Evolutionary conservation across 1,139 yeast species (phyloP).

Genomic region (Tardiomyces digboiensis): DNA sequence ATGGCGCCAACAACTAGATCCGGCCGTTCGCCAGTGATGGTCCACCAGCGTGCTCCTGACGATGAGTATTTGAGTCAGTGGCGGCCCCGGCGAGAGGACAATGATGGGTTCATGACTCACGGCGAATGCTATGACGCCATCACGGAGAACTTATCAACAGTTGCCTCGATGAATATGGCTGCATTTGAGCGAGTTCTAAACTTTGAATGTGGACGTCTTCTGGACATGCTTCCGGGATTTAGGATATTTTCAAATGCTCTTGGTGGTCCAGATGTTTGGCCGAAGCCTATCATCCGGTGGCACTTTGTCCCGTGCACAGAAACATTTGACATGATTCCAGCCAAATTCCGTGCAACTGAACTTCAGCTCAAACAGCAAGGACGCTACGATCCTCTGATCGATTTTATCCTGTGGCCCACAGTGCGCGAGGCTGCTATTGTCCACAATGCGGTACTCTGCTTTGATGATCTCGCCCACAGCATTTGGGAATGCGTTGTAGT

Average conservation of each 20-base stretch:
- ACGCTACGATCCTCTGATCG: neutral
- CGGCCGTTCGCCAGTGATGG: neutral
- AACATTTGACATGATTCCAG: neutral
- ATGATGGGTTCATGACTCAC: neutral
- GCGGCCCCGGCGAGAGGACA: neutral
- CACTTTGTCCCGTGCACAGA: neutral
- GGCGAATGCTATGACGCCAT: neutral
- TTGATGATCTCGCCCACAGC: neutral
- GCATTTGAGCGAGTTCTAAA: neutral
- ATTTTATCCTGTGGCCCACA: neutral
- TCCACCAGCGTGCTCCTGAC: neutral
- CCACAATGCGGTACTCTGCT: neutral
- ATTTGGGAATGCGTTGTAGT: neutral
- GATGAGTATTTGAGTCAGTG: neutral
- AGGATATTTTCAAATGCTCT: neutral
- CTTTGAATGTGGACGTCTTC: neutral
- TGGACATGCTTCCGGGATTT: neutral
- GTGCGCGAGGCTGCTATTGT: neutral
- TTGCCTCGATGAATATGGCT: neutral
- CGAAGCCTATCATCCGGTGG: neutral
- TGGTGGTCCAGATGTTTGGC: neutral
- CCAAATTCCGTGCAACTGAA: neutral
- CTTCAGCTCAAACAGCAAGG: neutral
- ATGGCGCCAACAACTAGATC: neutral
- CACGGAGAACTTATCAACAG: neutral